phyloP scores from a whole-genome alignment of 1,139 yeast species.

The Kluyveromyces marxianus region DNA sequence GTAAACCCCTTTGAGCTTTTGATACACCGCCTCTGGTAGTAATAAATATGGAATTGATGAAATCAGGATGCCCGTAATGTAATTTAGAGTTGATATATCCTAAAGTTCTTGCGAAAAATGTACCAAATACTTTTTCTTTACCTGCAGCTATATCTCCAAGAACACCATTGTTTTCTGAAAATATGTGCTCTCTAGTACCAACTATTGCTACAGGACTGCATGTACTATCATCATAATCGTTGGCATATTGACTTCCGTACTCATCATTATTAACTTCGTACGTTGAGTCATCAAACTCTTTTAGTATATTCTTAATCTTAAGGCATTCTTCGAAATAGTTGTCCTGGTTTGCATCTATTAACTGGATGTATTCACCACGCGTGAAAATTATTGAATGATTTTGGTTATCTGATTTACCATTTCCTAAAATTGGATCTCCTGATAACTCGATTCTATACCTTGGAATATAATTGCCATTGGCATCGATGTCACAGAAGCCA shows the following conservation, averaged over 20 bases:
- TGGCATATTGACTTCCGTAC: conserved; percentile 29
- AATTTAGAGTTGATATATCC: conserved; percentile 68
- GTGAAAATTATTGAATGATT: conserved; percentile 64
- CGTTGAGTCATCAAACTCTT: conserved; percentile 45
- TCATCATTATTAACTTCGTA: no score
- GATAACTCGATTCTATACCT: conserved; percentile 63
- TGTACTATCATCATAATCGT: conserved; percentile 9
- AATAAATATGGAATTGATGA: conserved; percentile 60
- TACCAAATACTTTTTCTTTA: conserved; percentile 71
- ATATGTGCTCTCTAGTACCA: conserved; percentile 70
- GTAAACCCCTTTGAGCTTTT: conserved; percentile 66
- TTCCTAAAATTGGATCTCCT: conserved; percentile 72
- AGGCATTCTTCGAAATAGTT: conserved; percentile 69
- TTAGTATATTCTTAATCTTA: conserved; percentile 62
- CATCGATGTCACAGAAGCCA: conserved; percentile 62
- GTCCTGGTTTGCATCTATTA: conserved; percentile 72
- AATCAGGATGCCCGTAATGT: conserved; percentile 74
- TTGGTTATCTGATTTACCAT: conserved; percentile 72
- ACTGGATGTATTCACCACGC: conserved; percentile 69
- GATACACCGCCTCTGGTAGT: conserved; percentile 73
- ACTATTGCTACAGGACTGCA: conserved; percentile 58
- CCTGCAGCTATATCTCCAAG: conserved; percentile 75
- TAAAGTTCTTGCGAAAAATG: conserved; percentile 63
- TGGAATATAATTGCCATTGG: conserved; percentile 63
- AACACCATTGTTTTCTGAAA: conserved; percentile 68